Evolutionary conservation across 176 grass and related monocot genomes (phyloP), one percentile per base, ranked within the genome.

Genomic region (Microstegium vimineum): DNA sequence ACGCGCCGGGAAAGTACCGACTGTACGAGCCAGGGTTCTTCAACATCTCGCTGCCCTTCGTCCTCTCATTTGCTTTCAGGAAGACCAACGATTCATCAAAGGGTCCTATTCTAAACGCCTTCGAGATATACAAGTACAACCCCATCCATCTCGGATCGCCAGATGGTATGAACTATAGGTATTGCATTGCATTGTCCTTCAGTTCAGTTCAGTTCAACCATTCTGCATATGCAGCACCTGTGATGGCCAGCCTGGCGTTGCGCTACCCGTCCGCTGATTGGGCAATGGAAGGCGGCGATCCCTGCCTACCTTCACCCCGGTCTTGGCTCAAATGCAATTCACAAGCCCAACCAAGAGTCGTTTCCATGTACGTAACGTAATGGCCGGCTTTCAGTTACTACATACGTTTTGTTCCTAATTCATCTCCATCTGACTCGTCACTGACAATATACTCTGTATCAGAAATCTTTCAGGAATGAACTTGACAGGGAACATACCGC

Each of bases 91-190:
- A 98, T 77, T 98, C 95, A 0, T 78, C 84, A 51, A 86, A 71
- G 67, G 95, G 95, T 0, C 95, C 95, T 0, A 98, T 98, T 42
- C 90, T 98, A 22, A 98, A 93, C 57, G 92, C 95, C 3, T 77
- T 94, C 0, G 95, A 98, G 86, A 94, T 98, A 31, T 98, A 94
- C 85, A 93, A 84, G 40, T 94, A 98, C 49, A 66, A 90, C 1
- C 84, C 60, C 18, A 90, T 94, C 14, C 54, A 87, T 49, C 75
- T 75, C 13, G 92, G 90, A 4, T 93, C 95, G 11, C 82, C 90
- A 1, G 95, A 98, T 35, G 92, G 92, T 94, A 26, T 45, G 13
- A 1, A 49, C 18, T 47, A 47, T 16, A n/a, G 14, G 42, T 13
- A 45, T 45, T 49, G 43, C 6, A 3, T 2, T 33, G 33, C 33